Base-by-base conservation (phyloP, 140 eudicot genomes). In the Bidens hawaiensis region DNA sequence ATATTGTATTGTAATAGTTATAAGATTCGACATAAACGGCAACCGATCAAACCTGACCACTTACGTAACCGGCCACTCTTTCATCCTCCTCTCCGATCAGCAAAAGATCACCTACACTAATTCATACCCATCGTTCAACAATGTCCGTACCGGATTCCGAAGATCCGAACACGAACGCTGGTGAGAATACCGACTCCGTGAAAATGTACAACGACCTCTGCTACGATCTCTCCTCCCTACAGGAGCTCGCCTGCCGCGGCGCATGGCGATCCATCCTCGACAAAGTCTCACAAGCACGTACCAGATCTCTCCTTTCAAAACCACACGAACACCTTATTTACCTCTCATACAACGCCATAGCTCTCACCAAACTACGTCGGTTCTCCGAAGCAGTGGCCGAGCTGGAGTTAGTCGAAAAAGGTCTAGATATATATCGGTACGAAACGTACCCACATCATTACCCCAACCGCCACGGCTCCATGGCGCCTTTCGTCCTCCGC, bases 401-500 rank as follows among this genome's bases (percentile, higher is more conserved):
- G 76, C 83, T 85, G 19, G 85, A 85, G 40, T 53, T 88, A 14
- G 79, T 80, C 3, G 78, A 75, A 25, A 76, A 82, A 42, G 82
- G 81, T 18, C 72, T 94, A 12, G 83, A 83, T 11, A 68, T 74
- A 13, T 88, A 80, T 45, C 49, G 63, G 12, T 94, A 76, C 79
- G 75, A 83, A 41, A 48, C 80, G 0, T 88, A 81, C 70, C 97
- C 99, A 4, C 70, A 83, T 23, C 82, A 79, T 23, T 94, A 94
- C 67, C 94, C 95, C 34, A 79, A 81, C 19, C 77, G 64, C n/a
- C 38, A 56, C 13, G 98, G 96, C 14, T 84, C 95, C 26, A 81
- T 94, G 94, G 85, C 86, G 2, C 99, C 99, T 1, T 94, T 94
- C 38, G 79, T 81, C 7, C 84, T 94, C 65, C 83, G 99, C 0